Evolutionary conservation across 169 alveolate genomes (phyloP), one percentile per base, ranked within the genome.

Genomic region (Prorocentrum cordatum): DNA sequence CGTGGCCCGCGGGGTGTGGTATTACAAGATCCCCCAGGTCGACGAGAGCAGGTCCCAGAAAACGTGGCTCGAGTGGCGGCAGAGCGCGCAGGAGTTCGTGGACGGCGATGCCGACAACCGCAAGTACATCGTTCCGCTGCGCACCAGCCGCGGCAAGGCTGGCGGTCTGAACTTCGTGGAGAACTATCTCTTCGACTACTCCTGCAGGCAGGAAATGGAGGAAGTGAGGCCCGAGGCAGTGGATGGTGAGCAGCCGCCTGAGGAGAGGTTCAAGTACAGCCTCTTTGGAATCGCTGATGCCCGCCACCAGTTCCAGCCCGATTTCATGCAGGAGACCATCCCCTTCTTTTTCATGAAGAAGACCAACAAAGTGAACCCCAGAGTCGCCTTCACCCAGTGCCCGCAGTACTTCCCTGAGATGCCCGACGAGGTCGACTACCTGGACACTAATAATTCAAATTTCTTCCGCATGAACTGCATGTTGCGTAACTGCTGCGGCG

Each of bases 401-500:
- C 85, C 85, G 58, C 85, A 73, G 85, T 73, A 39, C 58, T 73
- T 73, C 85, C 85, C 47, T 36, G 85, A 73, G 70, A 73, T 73
- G 85, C 85, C 47, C 35, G 85, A 73, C 85, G 58, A 73, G 85
- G 58, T 73, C 32, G 85, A 73, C 36, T 73, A 73, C 54, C 5
- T 73, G 85, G 85, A 73, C 54, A 73, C 47, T 70, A 73, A 73
- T 58, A 73, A 73, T 36, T 68, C 85, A 6, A 68, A 73, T 27
- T 73, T 73, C 85, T 73, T 73, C 85, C 85, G 85, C 45, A 26
- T 73, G 85, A 73, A 73, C 24, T 73, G 85, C 64, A 77, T 77
- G 88, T 59, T 77, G 26, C 88, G 88, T 26, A 77, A 77, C 38
- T 77, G 88, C 75, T 77, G 88, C 64, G 85, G 85, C 12, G 85